Evolutionary conservation across 1,284 basidiomycete species (phyloP), one percentile per base, ranked within the genome.

Genomic region (Ganoderma boninense): DNA sequence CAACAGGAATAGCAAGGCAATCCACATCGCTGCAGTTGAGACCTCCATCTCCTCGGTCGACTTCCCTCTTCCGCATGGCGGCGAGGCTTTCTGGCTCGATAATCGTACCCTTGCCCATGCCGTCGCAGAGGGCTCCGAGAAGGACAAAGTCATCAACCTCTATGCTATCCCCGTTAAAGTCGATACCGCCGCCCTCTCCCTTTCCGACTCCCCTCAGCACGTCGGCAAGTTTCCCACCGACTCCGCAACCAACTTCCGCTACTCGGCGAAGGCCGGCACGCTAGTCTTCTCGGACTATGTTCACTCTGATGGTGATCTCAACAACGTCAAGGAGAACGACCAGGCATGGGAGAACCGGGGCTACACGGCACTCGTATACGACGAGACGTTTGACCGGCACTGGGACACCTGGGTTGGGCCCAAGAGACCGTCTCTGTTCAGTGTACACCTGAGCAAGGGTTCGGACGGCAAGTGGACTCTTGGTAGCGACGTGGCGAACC

Each of bases 381-480:
- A 97, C 74, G 83, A 87, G 62, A 86, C 88, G 1, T 95, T 89
- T 77, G 91, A 90, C 54, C 86, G 96, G 32, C 95, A 97, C 74
- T 98, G 96, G 96, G 96, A 97, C 81, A 91, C 89, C 5, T 97
- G 95, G 95, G 84, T 87, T 52, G 89, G 88, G 2, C 90, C 90
- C 11, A 96, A 95, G 78, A 87, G 86, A 67, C 82, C 88, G 32
- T 88, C 90, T 54, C 81, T 96, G 67, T 95, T 95, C 79, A 87
- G 88, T 43, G 89, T 92, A 59, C 79, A 82, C 63, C 81, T 97
- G 18, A 78, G 76, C 32, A 84, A 86, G 72, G 82, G 83, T 29
- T 76, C 82, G 10, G 85, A 86, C 65, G 83, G 81, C 46, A 85
- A 85, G 66, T 94, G 90, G 87, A 73, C 79, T 16, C 82, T 92